These are phyloP conservation scores for Leishmania braziliensis DNA, from an alignment of 208 protist genomes.

Conservation along the genomic window DNA sequence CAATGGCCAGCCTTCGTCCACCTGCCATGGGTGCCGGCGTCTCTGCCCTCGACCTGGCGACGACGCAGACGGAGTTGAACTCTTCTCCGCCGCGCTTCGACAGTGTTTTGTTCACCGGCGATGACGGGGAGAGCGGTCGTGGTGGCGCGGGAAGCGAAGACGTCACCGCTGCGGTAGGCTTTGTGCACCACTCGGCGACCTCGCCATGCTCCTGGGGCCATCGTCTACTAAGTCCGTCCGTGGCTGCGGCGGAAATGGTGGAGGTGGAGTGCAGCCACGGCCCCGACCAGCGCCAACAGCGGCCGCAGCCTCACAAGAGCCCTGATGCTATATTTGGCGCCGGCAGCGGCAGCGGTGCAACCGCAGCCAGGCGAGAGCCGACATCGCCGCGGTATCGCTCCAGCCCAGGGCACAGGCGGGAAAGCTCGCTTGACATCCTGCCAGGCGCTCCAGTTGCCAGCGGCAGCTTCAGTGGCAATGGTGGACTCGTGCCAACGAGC, in stretches of 20 bases:
- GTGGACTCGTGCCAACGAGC: conserved; percentile 17
- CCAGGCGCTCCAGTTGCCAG: background rate
- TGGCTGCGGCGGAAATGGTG: conserved; percentile 17
- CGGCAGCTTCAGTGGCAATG: conserved; percentile 6
- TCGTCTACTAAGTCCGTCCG: conserved; percentile 30
- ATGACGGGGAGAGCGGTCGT: background rate
- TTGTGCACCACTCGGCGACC: background rate
- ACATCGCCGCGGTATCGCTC: conserved; percentile 15
- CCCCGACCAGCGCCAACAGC: background rate
- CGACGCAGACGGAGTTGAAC: conserved; percentile 15
- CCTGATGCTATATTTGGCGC: background rate
- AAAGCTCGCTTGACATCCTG: conserved; percentile 25
- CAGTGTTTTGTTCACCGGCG: background rate
- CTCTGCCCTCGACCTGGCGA: conserved; percentile 5
- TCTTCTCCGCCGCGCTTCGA: conserved; percentile 17
- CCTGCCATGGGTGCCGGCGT: conserved; percentile 8
- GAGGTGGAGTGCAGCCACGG: conserved; percentile 18
- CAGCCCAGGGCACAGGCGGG: background rate
- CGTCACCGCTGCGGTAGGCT: background rate
- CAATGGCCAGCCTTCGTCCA: background rate
- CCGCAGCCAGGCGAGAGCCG: background rate
- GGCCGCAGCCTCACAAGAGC: background rate
- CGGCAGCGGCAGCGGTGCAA: background rate
- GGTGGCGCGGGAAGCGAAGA: background rate
- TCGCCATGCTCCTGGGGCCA: conserved; percentile 1